phyloP scores from a whole-genome alignment of 345 rosid species.

The Syzygium aqueum region DNA sequence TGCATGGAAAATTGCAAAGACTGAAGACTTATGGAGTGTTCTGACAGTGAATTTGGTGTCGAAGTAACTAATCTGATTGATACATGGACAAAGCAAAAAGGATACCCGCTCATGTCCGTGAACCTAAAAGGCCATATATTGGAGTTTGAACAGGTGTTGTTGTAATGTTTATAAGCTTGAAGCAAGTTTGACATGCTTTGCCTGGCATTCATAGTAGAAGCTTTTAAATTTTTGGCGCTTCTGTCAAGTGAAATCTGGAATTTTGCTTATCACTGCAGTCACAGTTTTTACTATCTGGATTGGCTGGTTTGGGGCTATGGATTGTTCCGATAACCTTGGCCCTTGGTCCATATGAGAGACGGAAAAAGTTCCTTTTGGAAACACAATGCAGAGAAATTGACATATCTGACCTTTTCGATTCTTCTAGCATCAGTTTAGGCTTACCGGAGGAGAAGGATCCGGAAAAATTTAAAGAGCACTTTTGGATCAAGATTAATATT shows the following conservation, averaged over 20 bases:
- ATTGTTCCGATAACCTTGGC: conserved; percentile 24
- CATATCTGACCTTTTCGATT: conserved; percentile 11
- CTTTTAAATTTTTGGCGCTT: background rate
- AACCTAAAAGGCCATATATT: conserved; percentile 9
- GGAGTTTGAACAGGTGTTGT: conserved; percentile 28
- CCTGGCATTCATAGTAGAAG: background rate
- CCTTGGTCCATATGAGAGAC: conserved; percentile 13
- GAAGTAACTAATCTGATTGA: conserved; percentile 18
- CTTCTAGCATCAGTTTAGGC: conserved; percentile 3
- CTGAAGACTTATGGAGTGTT: conserved; percentile 25
- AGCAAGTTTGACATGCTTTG: background rate
- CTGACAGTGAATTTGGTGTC: conserved; percentile 20
- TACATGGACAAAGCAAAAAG: conserved; percentile 35
- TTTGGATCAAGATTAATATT: conserved; percentile 31
- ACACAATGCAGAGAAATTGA: conserved; percentile 16
- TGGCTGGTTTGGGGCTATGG: conserved; percentile 20
- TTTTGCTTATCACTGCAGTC: conserved; percentile 11
- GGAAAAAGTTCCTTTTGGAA: conserved; percentile 23
- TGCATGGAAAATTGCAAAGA: conserved; percentile 27
- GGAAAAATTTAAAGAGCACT: background rate
- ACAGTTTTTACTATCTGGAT: conserved; percentile 17
- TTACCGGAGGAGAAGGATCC: background rate
- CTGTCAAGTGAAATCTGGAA: background rate
- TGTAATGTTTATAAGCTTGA: background rate
- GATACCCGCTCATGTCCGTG: conserved; percentile 28